Evolutionary conservation across 306 rosid species (phyloP), one percentile per base, ranked within the genome.

Genomic region (Gleditsia sinensis): DNA sequence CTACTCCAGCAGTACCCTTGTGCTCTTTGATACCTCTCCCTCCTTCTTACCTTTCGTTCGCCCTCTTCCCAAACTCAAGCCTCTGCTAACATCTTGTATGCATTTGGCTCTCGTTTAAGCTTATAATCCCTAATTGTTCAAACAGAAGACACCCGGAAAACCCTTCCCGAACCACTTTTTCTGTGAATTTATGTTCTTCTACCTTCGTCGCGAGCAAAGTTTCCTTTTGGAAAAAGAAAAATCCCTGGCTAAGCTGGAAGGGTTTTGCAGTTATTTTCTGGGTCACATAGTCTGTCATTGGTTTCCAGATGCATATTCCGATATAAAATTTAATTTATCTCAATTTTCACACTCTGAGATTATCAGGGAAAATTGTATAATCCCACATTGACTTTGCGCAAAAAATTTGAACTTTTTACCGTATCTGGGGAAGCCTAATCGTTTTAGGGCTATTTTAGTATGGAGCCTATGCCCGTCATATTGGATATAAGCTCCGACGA

Each of bases 401-500:
- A 14, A 55, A 75, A 46, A 14, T 23, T 27, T 1, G 8, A 49
- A 16, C 42, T 28, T 81, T 46, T 28, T 3, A 19, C 13, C 36
- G 45, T 55, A 67, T 69, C 9, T 4, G 13, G 33, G 45, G 21
- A 65, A 79, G 69, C 85, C 84, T 71, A 71, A 54, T 27, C 53
- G n/a, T 1, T 53, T 43, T 8, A 25, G 50, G 49, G 24, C 34
- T 62, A 16, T n/a, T 50, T 27, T 37, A 14, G 16, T 24, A 79
- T 86, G 80, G 76, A 72, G 76, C 43, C 68, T 37, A 75, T 50
- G 76, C 83, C 86, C 24, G 65, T 71, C 53, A 74, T 90, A 12
- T 68, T 83, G 3, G 90, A 90, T 11, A 92, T 92, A 71, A 92
- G 98, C 81, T 92, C 98, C n/a, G 94, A 90, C 23, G 96, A 92